These are phyloP conservation scores for Globomyces pollinis-pini DNA, from an alignment of 192 early-diverging fungal genomes.

Conservation along the genomic window DNA sequence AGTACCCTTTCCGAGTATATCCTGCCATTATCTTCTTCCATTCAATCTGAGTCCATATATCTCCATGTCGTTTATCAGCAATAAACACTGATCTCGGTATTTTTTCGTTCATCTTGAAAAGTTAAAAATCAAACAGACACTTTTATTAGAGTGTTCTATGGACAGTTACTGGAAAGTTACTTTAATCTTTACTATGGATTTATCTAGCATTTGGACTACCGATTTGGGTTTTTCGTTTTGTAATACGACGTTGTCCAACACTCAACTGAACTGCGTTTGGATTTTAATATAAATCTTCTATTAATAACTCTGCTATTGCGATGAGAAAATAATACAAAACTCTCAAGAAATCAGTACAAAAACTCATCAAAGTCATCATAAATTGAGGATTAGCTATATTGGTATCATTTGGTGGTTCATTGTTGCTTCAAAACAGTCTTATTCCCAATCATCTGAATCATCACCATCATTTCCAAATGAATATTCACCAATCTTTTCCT, in stretches of 20 bases:
- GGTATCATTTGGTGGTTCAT: too few species aligned
- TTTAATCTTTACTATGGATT: neutral
- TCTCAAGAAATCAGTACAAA: too few species aligned
- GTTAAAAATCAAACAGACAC: neutral
- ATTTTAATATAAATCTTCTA: too few species aligned
- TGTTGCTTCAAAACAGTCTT: neutral
- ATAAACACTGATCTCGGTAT: slow-evolving; percentile 25
- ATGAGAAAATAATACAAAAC: too few species aligned
- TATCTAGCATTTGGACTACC: neutral
- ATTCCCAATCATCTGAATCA: neutral
- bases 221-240: too few species aligned
- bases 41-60: slow-evolving; percentile 19
- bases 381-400: too few species aligned
- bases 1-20: neutral
- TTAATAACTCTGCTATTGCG: too few species aligned
- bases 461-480: too few species aligned
- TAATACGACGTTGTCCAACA: too few species aligned
- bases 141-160: neutral
- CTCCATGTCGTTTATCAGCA: slow-evolving; percentile 22
- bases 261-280: too few species aligned
- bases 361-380: too few species aligned
- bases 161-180: neutral
- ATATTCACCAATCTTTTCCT: too few species aligned
- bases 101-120: neutral
- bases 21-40: slow-evolving; percentile 31